Percentiles rank a stretch among this genome's conserved stretches.
phyloP scores from a whole-genome alignment of 1,284 basidiomycete genomes.

The Xerocomus cyaneibrunnescens region DNA sequence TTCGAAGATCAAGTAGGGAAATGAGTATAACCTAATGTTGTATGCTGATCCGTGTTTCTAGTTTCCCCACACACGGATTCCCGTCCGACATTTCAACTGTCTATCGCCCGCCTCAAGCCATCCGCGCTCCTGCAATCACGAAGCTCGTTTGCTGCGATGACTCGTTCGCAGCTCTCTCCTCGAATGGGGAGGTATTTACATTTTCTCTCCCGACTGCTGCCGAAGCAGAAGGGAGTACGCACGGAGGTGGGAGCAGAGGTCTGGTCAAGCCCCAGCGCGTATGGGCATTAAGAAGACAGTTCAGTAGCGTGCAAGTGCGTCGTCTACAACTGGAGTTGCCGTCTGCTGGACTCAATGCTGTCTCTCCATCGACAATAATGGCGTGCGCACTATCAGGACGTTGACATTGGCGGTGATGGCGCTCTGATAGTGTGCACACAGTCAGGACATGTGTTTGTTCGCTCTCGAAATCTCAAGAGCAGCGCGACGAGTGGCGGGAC shows the following conservation, averaged over 20 bases:
- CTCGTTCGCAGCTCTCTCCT: constrained; percentile 82
- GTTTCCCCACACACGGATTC: constrained; percentile 70
- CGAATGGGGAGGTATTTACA: constrained; percentile 90
- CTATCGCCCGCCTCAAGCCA: constrained; percentile 77
- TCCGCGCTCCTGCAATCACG: constrained; percentile 67
- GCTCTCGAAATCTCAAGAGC: constrained; percentile 57
- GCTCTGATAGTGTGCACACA: constrained; percentile 91
- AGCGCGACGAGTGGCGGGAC: constrained; percentile 35
- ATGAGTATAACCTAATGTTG: not conserved
- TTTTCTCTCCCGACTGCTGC: constrained; percentile 56
- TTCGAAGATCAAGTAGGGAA: constrained; percentile 69
- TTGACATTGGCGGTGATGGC: constrained; percentile 87
- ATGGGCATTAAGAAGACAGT: constrained; percentile 87
- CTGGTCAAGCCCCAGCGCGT: constrained; percentile 79
- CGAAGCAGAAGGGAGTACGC: constrained; percentile 32
- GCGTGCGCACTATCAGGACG: constrained; percentile 53
- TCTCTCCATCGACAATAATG: not conserved
- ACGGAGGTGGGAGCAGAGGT: constrained; percentile 29
- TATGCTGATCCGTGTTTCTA: constrained; percentile 24
- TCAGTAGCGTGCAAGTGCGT: constrained; percentile 76
- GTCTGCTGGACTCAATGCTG: not conserved
- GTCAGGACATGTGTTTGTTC: constrained; percentile 92
- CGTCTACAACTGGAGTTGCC: not conserved
- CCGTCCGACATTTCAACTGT: constrained; percentile 66
- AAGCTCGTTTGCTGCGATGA: constrained; percentile 85